Conservation (phyloP, 371 early-diverging fungal species). For the Mucor piriformis region DNA sequence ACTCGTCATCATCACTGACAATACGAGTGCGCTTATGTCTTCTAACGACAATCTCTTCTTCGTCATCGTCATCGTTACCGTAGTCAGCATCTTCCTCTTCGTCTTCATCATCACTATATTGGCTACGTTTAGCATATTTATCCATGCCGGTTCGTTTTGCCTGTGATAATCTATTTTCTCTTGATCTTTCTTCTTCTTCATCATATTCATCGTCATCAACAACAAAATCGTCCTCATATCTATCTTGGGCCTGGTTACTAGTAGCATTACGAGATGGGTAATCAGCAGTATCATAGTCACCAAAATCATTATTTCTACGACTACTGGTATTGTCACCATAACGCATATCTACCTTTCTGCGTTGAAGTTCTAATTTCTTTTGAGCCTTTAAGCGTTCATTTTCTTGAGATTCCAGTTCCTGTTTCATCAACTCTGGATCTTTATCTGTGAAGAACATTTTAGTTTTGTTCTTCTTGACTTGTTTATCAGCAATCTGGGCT, state of each 20-base stretch:
- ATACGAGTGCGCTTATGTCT: slow-evolving; percentile 35
- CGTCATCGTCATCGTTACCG: slow-evolving; percentile 37
- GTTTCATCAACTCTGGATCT: slow-evolving; percentile 57
- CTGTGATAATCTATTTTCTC: slow-evolving; percentile 35
- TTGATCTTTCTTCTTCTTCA: slow-evolving; percentile 38
- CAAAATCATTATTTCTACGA: slow-evolving; percentile 25
- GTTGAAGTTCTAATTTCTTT: slow-evolving; percentile 44
- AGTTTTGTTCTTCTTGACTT: slow-evolving; percentile 65
- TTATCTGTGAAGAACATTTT: slow-evolving; percentile 67
- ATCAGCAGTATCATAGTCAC: slow-evolving; percentile 25
- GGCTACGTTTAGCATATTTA: slow-evolving; percentile 24
- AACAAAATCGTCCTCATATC: slow-evolving; percentile 51
- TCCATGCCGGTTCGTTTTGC: slow-evolving; percentile 35
- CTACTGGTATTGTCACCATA: slow-evolving; percentile 15
- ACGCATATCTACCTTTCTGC: slow-evolving; percentile 39
- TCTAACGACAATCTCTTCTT: slow-evolving; percentile 33
- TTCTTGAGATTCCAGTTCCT: slow-evolving; percentile 43
- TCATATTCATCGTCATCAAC: slow-evolving; percentile 49
- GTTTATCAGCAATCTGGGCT: slow-evolving; percentile 66
- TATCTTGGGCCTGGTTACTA: slow-evolving; percentile 25
- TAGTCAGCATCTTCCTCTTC: slow-evolving; percentile 36
- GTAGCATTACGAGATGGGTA: slow-evolving; percentile 11
- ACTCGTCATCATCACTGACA: slow-evolving; percentile 36
- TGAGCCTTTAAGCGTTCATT: slow-evolving; percentile 52
- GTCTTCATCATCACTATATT: slow-evolving; percentile 35